Base-by-base conservation (phyloP, 106 monocot species). In the Ottelia alismoides region DNA sequence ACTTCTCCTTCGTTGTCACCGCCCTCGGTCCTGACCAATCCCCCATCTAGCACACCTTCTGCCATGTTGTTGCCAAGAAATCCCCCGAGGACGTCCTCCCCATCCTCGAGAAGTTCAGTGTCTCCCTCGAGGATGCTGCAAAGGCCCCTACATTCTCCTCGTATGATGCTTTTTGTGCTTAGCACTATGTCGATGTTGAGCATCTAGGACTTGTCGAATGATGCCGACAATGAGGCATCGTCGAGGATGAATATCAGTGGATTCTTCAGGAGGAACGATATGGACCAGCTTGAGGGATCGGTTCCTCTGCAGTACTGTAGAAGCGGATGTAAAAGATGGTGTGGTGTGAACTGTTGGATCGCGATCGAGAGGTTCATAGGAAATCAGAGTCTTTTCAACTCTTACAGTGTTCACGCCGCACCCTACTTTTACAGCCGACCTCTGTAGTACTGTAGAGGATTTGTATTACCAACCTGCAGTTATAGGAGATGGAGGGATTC, bases 141-240 rank as follows among this genome's bases (percentile, higher is more conserved):
- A 23, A 45, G 25, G 45, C 59, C 5, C 31, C 47, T 1, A 10
- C 55, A 0, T 66, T 59, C 16, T 60, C 57, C 0, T 74, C 57
- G 2, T 43, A 25, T 28, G 72, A 68, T 0, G 7, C 49, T 27
- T 75, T n/a, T 75, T 32, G 72, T 53, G 11, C 65, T 69, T 14
- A 67, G 67, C 59, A 78, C 74, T 10, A 87, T 73, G 61, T 72
- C 22, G 45, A 74, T 68, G 64, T 77, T 83, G 45, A 77, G 78
- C 18, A 80, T 68, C 16, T 27, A 53, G 76, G 85, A 87, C 30
- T 51, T 64, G 2, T 55, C 56, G 1, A 63, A 76, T 20, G 83
- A 79, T 60, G 71, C 52, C 25, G 61, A 62, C 14, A 76, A 75
- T 27, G 82, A 68, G 57, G 55, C 66, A 11, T 70, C 64, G 27